Evolutionary conservation across 352 stramenopile species (phyloP), one percentile per base, ranked within the genome.

Genomic region (Globisporangium spinosum): DNA sequence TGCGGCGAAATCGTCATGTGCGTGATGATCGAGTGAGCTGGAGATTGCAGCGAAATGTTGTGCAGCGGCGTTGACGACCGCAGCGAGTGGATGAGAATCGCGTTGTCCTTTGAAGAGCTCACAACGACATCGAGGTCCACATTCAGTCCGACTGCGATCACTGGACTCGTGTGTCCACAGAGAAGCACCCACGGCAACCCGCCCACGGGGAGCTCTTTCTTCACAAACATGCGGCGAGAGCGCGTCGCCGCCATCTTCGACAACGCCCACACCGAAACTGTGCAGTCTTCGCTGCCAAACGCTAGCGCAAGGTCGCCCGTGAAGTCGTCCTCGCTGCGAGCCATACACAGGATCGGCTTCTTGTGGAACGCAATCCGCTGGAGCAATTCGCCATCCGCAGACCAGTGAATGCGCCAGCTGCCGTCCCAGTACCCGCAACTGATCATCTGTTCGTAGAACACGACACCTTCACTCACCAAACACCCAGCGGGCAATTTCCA

Each of bases 371-470:
- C 85, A 56, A 95, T 94, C 23, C 87, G 82, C 62, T 95, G 87
- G 22, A 95, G 73, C 6, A 95, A 68, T 59, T 95, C 87, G 43
- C 87, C 87, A 69, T 95, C 87, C 15, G 82, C 86, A 45, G 87
- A 90, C 87, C 87, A 95, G 64, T 94, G 85, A 45, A 95, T 95
- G 2, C 87, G 84, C 87, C 87, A 95, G 58, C 87, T 94, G 15
- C 87, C 87, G 72, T 95, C 87, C 84, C 86, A 95, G 68, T 94
- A 94, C 8, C 87, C 87, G 64, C 85, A 95, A 72, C 87, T 95
- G 65, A 95, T 93, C 87, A 95, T 95, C 61, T 95, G 87, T 71
- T 95, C 87, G 67, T 95, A 95, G 58, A 93, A 95, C 47, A 95
- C 87, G 15, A 95, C 83, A 40, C 87, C 85, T 68, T 93, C 85